phyloP scores from a whole-genome alignment of 2,329 filamentous ascomycete genomes.

The Phoma sp. region DNA sequence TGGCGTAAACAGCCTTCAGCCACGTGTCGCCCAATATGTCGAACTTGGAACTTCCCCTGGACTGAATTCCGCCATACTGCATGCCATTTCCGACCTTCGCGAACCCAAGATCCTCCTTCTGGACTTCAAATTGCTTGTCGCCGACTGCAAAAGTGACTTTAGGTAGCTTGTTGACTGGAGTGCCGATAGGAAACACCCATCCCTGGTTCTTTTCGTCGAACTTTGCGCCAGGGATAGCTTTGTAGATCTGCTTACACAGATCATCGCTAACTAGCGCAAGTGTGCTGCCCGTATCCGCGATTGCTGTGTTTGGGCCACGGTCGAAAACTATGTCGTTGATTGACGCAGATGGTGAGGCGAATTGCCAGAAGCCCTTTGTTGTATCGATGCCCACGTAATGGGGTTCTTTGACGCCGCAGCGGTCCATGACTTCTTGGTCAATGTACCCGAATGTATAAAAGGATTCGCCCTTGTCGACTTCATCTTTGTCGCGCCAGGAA shows the following conservation, averaged over 20 bases:
- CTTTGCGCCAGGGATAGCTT: constrained; percentile 65
- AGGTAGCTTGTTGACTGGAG: constrained; percentile 63
- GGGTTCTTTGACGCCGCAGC: constrained; percentile 62
- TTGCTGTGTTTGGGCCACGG: constrained; percentile 67
- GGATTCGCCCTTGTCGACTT: constrained; percentile 52
- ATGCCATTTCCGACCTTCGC: constrained; percentile 62
- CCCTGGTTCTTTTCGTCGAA: constrained; percentile 64
- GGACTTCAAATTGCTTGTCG: constrained; percentile 64
- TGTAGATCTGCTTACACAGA: constrained; percentile 69
- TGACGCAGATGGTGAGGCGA: constrained; percentile 64
- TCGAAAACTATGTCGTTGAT: constrained; percentile 64
- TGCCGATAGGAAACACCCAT: constrained; percentile 67
- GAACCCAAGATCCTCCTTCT: constrained; percentile 70
- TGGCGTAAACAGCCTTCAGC: constrained; percentile 70
- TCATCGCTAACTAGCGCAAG: constrained; percentile 70
- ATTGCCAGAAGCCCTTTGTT: constrained; percentile 72
- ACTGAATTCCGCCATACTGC: constrained; percentile 72
- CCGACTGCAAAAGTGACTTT: constrained; percentile 70
- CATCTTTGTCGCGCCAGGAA: constrained; percentile 59
- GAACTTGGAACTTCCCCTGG: constrained; percentile 52
- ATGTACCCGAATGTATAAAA: constrained; percentile 81
- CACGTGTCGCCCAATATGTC: constrained; percentile 71
- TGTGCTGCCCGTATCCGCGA: constrained; percentile 76
- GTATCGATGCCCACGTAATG: constrained; percentile 69
- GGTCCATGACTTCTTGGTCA: constrained; percentile 66